Conservation (phyloP, 352 stramenopile species). For the Phytopythium mirpurense region DNA sequence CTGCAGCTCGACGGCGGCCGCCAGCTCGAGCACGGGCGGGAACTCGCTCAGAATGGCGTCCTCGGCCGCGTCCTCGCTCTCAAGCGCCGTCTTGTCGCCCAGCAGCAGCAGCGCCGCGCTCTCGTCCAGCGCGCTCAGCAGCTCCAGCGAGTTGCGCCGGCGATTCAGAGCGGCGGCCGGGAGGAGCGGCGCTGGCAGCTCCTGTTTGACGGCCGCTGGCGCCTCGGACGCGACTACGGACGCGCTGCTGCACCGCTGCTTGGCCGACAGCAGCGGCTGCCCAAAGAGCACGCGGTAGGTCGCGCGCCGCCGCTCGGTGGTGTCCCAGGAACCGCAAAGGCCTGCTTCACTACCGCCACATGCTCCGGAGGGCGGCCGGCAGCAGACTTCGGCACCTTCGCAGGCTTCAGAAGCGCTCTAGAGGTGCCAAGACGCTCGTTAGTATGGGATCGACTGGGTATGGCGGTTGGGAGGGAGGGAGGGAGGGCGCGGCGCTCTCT, state of each 20-base stretch:
- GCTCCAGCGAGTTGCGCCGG: not conserved
- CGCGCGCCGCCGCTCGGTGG: conserved; percentile 24
- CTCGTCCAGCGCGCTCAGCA: not conserved
- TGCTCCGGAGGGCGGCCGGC: too few species aligned
- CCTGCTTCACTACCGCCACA: too few species aligned
- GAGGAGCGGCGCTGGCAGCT: conserved; percentile 1
- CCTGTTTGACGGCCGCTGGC: conserved; percentile 3
- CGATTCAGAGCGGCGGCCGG: conserved; percentile 1
- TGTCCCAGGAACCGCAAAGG: too few species aligned
- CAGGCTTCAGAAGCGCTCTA: not conserved
- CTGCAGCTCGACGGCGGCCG: conserved; percentile 6
- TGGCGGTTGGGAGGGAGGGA: not conserved
- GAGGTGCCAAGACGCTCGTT: not conserved
- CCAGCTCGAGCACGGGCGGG: conserved; percentile 8
- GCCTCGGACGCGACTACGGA: not conserved
- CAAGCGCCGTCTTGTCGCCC: conserved; percentile 2
- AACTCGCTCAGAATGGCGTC: conserved; percentile 1
- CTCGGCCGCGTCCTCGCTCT: not conserved
- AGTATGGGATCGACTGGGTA: not conserved
- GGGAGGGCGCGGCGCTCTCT: not conserved
- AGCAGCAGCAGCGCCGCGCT: not conserved
- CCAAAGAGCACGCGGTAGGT: conserved; percentile 48
- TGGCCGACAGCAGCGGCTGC: conserved; percentile 17
- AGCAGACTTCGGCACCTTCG: too few species aligned
- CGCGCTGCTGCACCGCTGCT: not conserved